These are phyloP conservation scores for Xerocomus spinulosus DNA, from an alignment of 768 basidiomycete species.

Conservation along the genomic window DNA sequence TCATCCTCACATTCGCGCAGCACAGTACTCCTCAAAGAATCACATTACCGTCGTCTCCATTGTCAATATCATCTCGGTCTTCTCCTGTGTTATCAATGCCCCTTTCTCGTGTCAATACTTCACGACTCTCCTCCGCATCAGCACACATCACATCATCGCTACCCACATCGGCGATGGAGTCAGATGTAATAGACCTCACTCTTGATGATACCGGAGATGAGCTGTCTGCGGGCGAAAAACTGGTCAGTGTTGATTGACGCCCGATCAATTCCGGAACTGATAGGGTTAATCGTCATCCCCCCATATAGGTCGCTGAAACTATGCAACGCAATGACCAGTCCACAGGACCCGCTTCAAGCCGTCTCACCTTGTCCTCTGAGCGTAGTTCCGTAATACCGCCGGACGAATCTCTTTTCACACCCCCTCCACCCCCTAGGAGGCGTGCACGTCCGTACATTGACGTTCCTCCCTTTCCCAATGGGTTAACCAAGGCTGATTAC, in stretches of 20 bases:
- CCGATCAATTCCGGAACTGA: conserved; percentile 7
- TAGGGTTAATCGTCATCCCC: background rate
- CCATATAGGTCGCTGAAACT: background rate
- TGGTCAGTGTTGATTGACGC: conserved; percentile 16
- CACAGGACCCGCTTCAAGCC: conserved; percentile 7
- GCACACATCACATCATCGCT: background rate
- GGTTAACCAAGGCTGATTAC: conserved; percentile 20
- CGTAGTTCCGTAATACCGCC: conserved; percentile 6
- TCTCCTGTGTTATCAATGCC: conserved; percentile 6
- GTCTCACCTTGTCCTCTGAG: background rate
- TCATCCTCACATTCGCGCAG: conserved; percentile 9
- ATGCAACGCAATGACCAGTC: background rate
- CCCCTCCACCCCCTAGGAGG: conserved; percentile 16
- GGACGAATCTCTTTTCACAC: conserved; percentile 28
- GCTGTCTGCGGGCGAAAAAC: background rate
- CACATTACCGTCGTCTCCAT: background rate
- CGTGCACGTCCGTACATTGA: conserved; percentile 12
- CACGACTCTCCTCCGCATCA: conserved; percentile 1
- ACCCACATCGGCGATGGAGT: background rate
- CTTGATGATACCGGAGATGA: conserved; percentile 23
- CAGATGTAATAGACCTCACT: conserved; percentile 22
- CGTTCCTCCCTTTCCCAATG: conserved; percentile 22
- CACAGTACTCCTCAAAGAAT: background rate
- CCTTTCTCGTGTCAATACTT: conserved; percentile 4
- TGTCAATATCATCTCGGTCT: conserved; percentile 1